A percentile compares a stretch with the other conserved stretches of the same genome.
These are phyloP conservation scores for Cladophialophora psammophila DNA, from an alignment of 2,329 filamentous ascomycete species.

Conservation along the genomic window DNA sequence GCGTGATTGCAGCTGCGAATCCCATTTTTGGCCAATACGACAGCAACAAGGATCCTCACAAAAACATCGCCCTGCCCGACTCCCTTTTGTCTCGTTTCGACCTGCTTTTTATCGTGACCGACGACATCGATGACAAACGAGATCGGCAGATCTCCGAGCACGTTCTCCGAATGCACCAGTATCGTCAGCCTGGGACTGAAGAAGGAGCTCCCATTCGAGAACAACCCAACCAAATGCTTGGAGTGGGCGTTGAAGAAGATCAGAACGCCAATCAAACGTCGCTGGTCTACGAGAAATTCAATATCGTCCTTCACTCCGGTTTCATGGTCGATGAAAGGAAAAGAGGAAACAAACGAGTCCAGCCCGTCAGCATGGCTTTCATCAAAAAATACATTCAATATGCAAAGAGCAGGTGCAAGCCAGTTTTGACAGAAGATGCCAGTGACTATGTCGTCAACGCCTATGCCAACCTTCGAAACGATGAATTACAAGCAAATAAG, in stretches of 20 bases:
- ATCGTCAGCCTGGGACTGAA: slow-evolving; percentile 88
- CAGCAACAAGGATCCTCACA: slow-evolving; percentile 96
- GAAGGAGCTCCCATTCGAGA: slow-evolving; percentile 95
- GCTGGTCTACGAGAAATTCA: slow-evolving; percentile 95
- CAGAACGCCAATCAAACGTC: slow-evolving; percentile 78
- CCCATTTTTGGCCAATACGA: slow-evolving; percentile 99
- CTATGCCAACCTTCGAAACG: slow-evolving; percentile 92
- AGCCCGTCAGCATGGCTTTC: slow-evolving; percentile 83
- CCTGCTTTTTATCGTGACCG: slow-evolving; percentile 94
- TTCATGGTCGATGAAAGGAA: slow-evolving; percentile 63
- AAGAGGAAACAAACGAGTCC: slow-evolving; percentile 74
- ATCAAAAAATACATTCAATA: slow-evolving; percentile 99
- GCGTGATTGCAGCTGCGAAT: slow-evolving; percentile 94
- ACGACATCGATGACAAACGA: slow-evolving; percentile 93
- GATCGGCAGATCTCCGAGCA: slow-evolving; percentile 95
- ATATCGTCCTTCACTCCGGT: slow-evolving; percentile 92
- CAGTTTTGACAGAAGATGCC: slow-evolving; percentile 86
- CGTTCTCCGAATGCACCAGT: slow-evolving; percentile 95
- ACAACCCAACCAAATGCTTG: slow-evolving; percentile 80
- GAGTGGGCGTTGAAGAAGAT: slow-evolving; percentile 81
- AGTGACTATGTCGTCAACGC: slow-evolving; percentile 89
- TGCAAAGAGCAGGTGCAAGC: slow-evolving; percentile 89
- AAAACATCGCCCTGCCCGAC: slow-evolving; percentile 96
- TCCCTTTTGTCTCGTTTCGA: slow-evolving; percentile 98
- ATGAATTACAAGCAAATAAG: slow-evolving; percentile 93